Evolutionary conservation across 495 filamentous ascomycete species (phyloP), one percentile per base, ranked within the genome.

Genomic region (Annulohypoxylon moriforme): DNA sequence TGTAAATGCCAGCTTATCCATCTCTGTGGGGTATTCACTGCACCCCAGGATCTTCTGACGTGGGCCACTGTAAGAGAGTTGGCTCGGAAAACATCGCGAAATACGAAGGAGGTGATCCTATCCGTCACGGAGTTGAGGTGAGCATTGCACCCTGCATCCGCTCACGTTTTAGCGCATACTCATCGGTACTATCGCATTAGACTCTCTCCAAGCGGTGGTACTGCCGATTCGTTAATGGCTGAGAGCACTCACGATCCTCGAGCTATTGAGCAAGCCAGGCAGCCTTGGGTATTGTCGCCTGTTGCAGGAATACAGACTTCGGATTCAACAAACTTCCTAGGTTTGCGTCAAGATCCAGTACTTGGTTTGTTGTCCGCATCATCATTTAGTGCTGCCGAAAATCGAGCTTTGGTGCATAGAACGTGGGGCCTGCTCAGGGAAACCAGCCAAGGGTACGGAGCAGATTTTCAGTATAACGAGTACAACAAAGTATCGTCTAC

Each of bases 11-110:
- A 90, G 71, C 87, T 89, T 69, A 64, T 72, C 49, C 69, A 72
- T 31, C 29, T 60, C 27, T 68, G 64, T 25, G 93, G 92, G 2
- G 77, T 94, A 22, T 92, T 94, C 71, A 89, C 88, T 59, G 90
- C 86, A 4, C 92, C 92, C 0, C 83, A 91, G 6, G 93, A 95
- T 77, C 80, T 94, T 29, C 78, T 92, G 20, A 79, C 90, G 9
- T 94, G 87, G 84, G 77, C 84, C 14, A 78, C 92, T 6, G 88
- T 88, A 24, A 84, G 84, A 52, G 80, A 86, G 61, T 83, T 94
- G 44, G 87, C 87, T 7, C 82, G 89, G 46, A 84, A 85, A 27
- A 73, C 90, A 20, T 69, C 72, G 1, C 79, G 81, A 11, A 82
- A 81, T 5, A 89, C 87, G 0, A 79, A 70, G 53, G 84, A 89